Evolutionary conservation across 2,329 filamentous ascomycete genomes (phyloP).

Genomic region (Pseudocercospora cruenta): DNA sequence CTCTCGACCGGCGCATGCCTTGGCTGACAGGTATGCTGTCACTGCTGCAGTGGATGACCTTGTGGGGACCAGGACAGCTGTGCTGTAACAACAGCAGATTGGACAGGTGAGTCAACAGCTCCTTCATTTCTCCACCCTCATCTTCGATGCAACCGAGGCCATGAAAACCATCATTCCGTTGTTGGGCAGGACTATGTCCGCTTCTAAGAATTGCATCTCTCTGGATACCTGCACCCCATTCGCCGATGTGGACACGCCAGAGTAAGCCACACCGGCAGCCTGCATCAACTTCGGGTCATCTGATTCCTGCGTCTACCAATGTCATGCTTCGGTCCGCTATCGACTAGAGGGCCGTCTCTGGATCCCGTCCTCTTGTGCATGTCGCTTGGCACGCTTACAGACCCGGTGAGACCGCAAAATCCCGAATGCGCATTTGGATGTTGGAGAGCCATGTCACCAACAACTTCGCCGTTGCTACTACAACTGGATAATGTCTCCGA

Average conservation of each 20-base stretch:
- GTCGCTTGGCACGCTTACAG: conserved; percentile 27
- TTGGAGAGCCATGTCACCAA: conserved; percentile 11
- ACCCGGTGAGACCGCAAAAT: conserved; percentile 12
- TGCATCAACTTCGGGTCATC: conserved; percentile 28
- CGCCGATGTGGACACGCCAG: conserved; percentile 16
- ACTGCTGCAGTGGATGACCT: conserved; percentile 72
- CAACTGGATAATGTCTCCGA: background rate
- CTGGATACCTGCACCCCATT: conserved; percentile 25
- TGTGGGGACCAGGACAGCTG: conserved; percentile 74
- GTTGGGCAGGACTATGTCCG: conserved; percentile 4
- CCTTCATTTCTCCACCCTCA: conserved; percentile 32
- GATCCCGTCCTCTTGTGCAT: conserved; percentile 17
- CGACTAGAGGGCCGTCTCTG: conserved; percentile 20
- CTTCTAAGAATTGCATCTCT: conserved; percentile 18
- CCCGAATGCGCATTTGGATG: conserved; percentile 12
- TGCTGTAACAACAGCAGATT: conserved; percentile 75
- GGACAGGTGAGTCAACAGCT: conserved; percentile 77
- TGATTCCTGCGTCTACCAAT: conserved; percentile 34
- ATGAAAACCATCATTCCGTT: background rate
- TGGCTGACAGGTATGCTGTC: conserved; percentile 80
- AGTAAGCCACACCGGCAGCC: conserved; percentile 27
- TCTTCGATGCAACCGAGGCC: conserved; percentile 14
- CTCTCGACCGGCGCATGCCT: conserved; percentile 81
- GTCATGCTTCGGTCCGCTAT: conserved; percentile 22
- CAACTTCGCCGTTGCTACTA: background rate